Conservation (phyloP, 306 rosid species). For the Ormosia emarginata region DNA sequence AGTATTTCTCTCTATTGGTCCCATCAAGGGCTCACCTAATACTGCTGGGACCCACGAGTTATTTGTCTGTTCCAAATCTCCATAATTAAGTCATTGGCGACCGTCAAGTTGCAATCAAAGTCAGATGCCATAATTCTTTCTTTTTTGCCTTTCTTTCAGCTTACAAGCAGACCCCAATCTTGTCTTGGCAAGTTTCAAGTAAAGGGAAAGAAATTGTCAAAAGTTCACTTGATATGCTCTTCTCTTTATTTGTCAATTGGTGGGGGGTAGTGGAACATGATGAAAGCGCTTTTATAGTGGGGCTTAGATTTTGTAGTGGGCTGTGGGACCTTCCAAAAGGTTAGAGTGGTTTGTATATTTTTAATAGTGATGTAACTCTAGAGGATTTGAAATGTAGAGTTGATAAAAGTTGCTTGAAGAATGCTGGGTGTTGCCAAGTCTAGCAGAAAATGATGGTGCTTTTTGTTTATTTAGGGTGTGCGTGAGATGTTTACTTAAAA, state of each 20-base stretch:
- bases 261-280: slow-evolving; percentile 84
- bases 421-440: slow-evolving; percentile 36
- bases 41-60: slow-evolving; percentile 52
- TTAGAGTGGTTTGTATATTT: slow-evolving; percentile 46
- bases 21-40: slow-evolving; percentile 41
- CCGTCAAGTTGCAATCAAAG: slow-evolving; percentile 87
- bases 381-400: slow-evolving; percentile 34
- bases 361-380: slow-evolving; percentile 33
- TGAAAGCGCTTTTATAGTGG: slow-evolving; percentile 71
- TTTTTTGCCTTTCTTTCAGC: slow-evolving; percentile 52
- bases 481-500: slow-evolving; percentile 26
- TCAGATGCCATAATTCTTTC: slow-evolving; percentile 77
- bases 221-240: slow-evolving; percentile 66
- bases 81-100: slow-evolving; percentile 42
- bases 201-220: slow-evolving; percentile 69
- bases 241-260: slow-evolving; percentile 45
- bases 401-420: slow-evolving; percentile 45
- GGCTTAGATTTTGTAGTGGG: slow-evolving; percentile 75
- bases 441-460: slow-evolving; percentile 42
- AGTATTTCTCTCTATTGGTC: slow-evolving; percentile 15
- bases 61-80: slow-evolving; percentile 57
- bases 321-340: slow-evolving; percentile 76
- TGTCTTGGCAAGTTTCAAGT: slow-evolving; percentile 59
- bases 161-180: slow-evolving; percentile 55
- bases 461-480: slow-evolving; percentile 40